Conservation (phyloP, 1,284 basidiomycete genomes). For the Ganoderma multipileum region DNA sequence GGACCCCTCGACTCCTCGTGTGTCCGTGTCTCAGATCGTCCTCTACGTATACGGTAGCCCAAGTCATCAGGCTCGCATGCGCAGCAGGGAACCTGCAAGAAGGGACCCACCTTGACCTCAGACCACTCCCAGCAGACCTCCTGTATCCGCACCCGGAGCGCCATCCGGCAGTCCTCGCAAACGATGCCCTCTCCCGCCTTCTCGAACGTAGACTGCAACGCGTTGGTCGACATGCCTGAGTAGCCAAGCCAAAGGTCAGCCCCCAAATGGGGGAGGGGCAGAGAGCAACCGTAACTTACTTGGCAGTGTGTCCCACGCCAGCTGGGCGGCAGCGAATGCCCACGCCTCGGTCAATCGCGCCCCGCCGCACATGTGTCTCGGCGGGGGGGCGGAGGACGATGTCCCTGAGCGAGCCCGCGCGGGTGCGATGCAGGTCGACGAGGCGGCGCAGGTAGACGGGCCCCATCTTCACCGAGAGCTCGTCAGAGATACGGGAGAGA, state of each 20-base stretch:
- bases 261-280: too few species aligned
- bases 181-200: slow-evolving; percentile 32
- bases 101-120: slow-evolving; percentile 61
- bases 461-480: slow-evolving; percentile 41
- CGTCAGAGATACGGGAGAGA: slow-evolving; percentile 41
- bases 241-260: too few species aligned
- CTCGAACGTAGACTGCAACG: slow-evolving; percentile 34
- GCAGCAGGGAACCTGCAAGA: background rate
- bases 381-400: slow-evolving; percentile 43
- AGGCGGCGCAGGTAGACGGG: slow-evolving; percentile 45
- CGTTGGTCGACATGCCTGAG: slow-evolving; percentile 34
- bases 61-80: background rate
- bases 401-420: slow-evolving; percentile 41
- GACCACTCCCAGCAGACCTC: slow-evolving; percentile 73
- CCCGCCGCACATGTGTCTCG: slow-evolving; percentile 38
- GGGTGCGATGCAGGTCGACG: slow-evolving; percentile 45
- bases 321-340: slow-evolving; percentile 40
- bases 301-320: slow-evolving; percentile 41
- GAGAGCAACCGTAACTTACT: slow-evolving; percentile 28
- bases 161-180: slow-evolving; percentile 56
- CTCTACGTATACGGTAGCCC: background rate
- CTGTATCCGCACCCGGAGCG: slow-evolving; percentile 65
- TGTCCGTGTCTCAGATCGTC: background rate
- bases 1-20: too few species aligned
- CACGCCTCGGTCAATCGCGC: slow-evolving; percentile 38